Conservation (phyloP, 2,329 filamentous ascomycete genomes). For the Scedosporium boydii region DNA sequence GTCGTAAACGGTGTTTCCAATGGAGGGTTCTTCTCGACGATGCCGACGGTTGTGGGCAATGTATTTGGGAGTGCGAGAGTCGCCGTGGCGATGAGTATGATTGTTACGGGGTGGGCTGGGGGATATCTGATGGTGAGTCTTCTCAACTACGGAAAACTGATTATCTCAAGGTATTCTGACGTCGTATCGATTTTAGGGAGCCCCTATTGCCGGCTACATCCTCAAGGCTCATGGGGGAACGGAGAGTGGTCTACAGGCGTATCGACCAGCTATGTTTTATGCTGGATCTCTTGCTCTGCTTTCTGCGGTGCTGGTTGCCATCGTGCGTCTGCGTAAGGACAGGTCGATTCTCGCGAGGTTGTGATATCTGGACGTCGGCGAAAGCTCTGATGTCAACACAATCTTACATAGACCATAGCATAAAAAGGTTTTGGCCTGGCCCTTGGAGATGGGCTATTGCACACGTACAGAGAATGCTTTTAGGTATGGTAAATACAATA, state of each 20-base stretch:
- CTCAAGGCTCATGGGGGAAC: constrained; percentile 44
- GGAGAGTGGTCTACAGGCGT: constrained; percentile 38
- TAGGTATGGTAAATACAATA: too few relatives aligned
- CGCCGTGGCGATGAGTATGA: constrained; percentile 51
- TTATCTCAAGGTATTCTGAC: constrained; percentile 6
- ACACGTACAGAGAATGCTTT: too few relatives aligned
- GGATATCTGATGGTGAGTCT: constrained; percentile 46
- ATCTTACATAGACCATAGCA: too few relatives aligned
- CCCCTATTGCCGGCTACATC: constrained; percentile 51
- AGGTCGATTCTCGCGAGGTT: constrained; percentile 25
- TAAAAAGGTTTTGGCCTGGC: too few relatives aligned
- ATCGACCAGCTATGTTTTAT: constrained; percentile 53
- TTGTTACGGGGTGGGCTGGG: constrained; percentile 49
- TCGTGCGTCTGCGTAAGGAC: constrained; percentile 33
- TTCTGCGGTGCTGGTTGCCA: constrained; percentile 30
- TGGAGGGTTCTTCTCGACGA: constrained; percentile 54
- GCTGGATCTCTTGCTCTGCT: constrained; percentile 42
- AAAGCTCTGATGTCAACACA: too few relatives aligned
- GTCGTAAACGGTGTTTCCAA: constrained; percentile 51
- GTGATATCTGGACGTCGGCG: constrained; percentile 8
- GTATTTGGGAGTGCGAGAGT: constrained; percentile 47
- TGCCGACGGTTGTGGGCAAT: constrained; percentile 52
- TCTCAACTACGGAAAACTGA: neutral
- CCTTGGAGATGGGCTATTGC: too few relatives aligned
- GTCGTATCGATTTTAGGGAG: constrained; percentile 24